Evolutionary conservation across 257 asterid genomes (phyloP).

Genomic region (Ehretia macrophylla): DNA sequence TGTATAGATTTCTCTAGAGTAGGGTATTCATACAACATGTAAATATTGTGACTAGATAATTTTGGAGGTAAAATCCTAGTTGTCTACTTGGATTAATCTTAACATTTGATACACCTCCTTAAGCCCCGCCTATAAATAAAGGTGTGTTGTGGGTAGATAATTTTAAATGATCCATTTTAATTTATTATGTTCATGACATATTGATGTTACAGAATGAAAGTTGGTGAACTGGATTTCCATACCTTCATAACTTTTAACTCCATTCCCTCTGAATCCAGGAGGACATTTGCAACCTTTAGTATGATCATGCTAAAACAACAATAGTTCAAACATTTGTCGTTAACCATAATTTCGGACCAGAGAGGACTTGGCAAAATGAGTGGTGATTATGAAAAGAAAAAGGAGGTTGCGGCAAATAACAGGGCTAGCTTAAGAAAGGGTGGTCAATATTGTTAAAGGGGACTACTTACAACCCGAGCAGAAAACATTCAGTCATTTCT

Average conservation of each 20-base stretch:
- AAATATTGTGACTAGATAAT: no score
- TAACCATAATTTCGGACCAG: no score
- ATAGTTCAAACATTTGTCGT: not conserved
- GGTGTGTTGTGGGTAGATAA: no score
- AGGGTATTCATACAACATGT: no score
- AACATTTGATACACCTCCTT: no score
- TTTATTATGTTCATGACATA: not conserved
- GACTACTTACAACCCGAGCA: constrained; percentile 78
- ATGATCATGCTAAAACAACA: constrained; percentile 53
- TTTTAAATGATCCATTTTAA: not conserved
- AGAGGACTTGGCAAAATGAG: not conserved
- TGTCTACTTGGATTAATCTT: no score
- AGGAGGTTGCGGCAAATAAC: no score
- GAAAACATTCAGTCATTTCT: constrained; percentile 69
- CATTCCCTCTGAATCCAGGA: constrained; percentile 92
- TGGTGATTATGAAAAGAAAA: not conserved
- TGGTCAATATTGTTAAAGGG: not conserved
- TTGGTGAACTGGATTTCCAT: constrained; percentile 8
- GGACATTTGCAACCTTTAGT: constrained; percentile 92
- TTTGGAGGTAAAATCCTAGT: no score
- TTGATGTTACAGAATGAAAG: constrained; percentile 1
- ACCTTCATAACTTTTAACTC: constrained; percentile 84
- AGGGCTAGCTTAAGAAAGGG: no score
- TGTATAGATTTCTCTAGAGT: no score
- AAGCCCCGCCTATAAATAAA: no score